Base-by-base conservation (phyloP, 768 basidiomycete species). In the Auriscalpium orientale region DNA sequence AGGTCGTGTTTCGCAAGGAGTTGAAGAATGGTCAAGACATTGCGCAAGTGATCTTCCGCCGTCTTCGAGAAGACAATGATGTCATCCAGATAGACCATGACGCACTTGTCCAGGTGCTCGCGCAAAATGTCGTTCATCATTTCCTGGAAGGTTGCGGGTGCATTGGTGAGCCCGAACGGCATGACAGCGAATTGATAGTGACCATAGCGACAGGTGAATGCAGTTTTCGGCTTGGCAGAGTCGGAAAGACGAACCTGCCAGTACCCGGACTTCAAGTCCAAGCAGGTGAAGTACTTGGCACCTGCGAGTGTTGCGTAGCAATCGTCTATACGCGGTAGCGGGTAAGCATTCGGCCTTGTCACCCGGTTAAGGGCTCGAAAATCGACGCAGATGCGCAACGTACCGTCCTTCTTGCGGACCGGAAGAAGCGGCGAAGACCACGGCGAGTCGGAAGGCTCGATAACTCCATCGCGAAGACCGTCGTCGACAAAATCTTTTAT, bases 151-250 rank as follows among this genome's bases (percentile, higher is more conserved):
- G 69, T 59, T 0, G 69, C 63, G 4, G 66, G 62, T 33, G 51
- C 49, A 51, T 71, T 69, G 13, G 60, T 61, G 35, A 68, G 53
- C 5, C 65, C 68, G 21, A 68, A 66, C 4, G 64, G 63, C 71
- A 71, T 71, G 44, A 72, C 70, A 1, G 58, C 5, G 22, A 28
- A 28, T 28, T 28, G 22, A 28, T 28, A 28, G 22, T 28, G 22
- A 28, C 22, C 22, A 28, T 28, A 28, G 5, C 22, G 22, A 28
- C 22, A 28, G 22, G 22, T 28, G 22, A 28, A 28, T 28, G 22
- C 22, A 28, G 22, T 28, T 28, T 28, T 28, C 22, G 22, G 22
- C 22, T 28, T 28, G 22, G 22, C 22, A 28, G 22, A 28, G 53
- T 49, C 56, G 67, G 58, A 67, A 60, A 61, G 63, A 70, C 8